A percentile compares a stretch with the other conserved stretches of the same genome.
phyloP scores from a whole-genome alignment of 2,329 filamentous ascomycete species.

The Arthroderma uncinatum region DNA sequence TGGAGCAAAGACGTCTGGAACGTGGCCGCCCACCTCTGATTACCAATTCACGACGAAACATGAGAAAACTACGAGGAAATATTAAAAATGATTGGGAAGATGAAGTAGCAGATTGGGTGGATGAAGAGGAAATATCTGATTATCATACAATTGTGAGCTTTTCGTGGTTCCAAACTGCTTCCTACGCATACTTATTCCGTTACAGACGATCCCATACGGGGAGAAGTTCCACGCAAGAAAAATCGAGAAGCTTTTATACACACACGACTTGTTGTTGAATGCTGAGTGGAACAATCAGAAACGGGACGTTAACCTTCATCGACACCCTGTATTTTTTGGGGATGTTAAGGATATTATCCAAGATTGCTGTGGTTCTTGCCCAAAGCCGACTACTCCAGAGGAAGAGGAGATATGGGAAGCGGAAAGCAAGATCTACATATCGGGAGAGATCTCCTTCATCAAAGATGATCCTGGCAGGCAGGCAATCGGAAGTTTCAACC shows the following conservation, averaged over 20 bases:
- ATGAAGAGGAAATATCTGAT: slow-evolving; percentile 62
- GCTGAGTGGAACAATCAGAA: slow-evolving; percentile 75
- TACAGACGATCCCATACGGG: slow-evolving; percentile 20
- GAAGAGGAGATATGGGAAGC: slow-evolving; percentile 60
- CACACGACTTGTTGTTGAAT: slow-evolving; percentile 69
- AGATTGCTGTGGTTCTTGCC: slow-evolving; percentile 75
- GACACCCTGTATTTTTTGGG: slow-evolving; percentile 79
- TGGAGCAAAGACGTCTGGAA: slow-evolving; percentile 58
- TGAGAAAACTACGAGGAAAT: slow-evolving; percentile 47
- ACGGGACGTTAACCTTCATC: slow-evolving; percentile 65
- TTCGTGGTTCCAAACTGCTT: no score
- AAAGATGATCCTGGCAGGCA: slow-evolving; percentile 74
- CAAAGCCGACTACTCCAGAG: slow-evolving; percentile 55
- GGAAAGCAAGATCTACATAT: slow-evolving; percentile 65
- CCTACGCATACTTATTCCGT: not conserved
- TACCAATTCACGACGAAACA: slow-evolving; percentile 21
- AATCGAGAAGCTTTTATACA: slow-evolving; percentile 74
- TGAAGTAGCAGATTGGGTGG: slow-evolving; percentile 73
- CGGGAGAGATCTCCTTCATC: slow-evolving; percentile 61
- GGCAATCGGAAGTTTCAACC: slow-evolving; percentile 62
- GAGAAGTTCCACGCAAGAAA: slow-evolving; percentile 26
- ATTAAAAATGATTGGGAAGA: slow-evolving; percentile 69
- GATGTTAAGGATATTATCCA: slow-evolving; percentile 60
- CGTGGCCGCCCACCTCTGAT: slow-evolving; percentile 53
- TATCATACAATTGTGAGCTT: slow-evolving; percentile 56